Evolutionary conservation across 1,139 yeast genomes (phyloP).

Genomic region (Diutina catenulata): DNA sequence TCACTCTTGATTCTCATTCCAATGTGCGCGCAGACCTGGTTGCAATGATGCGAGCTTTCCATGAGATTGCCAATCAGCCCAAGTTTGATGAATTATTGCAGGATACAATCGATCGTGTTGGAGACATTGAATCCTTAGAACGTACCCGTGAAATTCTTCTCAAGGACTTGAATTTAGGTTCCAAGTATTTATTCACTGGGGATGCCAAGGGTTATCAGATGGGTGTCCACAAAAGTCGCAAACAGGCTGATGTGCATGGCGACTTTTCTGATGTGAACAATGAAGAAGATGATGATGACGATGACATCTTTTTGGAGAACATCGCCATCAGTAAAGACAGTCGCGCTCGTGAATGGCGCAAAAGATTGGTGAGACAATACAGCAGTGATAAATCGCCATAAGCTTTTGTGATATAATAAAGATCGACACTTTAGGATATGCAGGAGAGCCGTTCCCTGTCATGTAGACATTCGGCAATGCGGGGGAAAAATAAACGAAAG

Average conservation of each 20-base stretch:
- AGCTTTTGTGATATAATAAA: too few relatives aligned
- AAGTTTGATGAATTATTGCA: conserved; percentile 59
- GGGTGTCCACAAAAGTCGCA: conserved; percentile 12
- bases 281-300: conserved; percentile 23
- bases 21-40: conserved; percentile 73
- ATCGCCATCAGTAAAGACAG: conserved; percentile 13
- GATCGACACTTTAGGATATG: too few relatives aligned
- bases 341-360: neutral
- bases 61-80: conserved; percentile 63
- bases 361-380: neutral
- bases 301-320: conserved; percentile 27
- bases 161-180: conserved; percentile 55
- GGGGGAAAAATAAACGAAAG: too few relatives aligned
- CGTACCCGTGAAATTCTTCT: conserved; percentile 72
- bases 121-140: conserved; percentile 67
- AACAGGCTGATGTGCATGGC: conserved; percentile 9
- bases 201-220: conserved; percentile 14
- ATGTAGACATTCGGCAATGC: too few relatives aligned
- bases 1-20: conserved; percentile 66
- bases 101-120: conserved; percentile 61
- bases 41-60: conserved; percentile 85
- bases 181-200: conserved; percentile 19
- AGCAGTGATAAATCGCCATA: neutral
- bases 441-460: too few relatives aligned
- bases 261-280: conserved; percentile 10